Evolutionary conservation across 2,329 filamentous ascomycete genomes (phyloP).

Genomic region (Orbilia ellipsospora): DNA sequence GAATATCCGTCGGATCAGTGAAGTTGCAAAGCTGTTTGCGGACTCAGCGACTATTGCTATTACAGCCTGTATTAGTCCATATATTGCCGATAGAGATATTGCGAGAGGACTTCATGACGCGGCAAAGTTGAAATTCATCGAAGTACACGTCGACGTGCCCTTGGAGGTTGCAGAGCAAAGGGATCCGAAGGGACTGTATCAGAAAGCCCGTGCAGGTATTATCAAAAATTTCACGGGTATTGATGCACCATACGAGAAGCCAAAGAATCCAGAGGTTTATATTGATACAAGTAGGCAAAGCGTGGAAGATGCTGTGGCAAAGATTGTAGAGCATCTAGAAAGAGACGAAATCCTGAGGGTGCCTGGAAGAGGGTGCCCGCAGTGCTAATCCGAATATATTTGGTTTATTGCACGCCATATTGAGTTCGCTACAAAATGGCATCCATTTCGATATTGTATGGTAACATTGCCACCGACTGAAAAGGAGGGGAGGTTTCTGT

Average conservation of each 20-base stretch:
- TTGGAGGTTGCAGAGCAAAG: constrained; percentile 92
- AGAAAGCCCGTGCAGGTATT: constrained; percentile 91
- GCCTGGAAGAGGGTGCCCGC: no score
- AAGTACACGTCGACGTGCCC: constrained; percentile 92
- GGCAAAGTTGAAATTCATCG: constrained; percentile 81
- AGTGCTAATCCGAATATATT: no score
- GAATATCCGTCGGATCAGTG: constrained; percentile 96
- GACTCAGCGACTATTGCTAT: constrained; percentile 88
- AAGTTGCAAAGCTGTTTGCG: constrained; percentile 93
- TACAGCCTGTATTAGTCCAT: constrained; percentile 96
- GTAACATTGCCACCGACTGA: no score
- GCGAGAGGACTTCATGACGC: constrained; percentile 82
- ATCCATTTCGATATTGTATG: no score
- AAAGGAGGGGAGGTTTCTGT: no score
- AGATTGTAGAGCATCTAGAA: constrained; percentile 80
- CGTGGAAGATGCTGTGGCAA: constrained; percentile 86
- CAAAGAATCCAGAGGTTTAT: constrained; percentile 84
- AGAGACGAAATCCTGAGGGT: no score
- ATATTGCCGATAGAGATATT: constrained; percentile 83
- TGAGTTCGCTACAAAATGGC: no score
- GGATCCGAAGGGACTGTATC: constrained; percentile 97
- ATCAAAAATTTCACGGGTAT: constrained; percentile 99
- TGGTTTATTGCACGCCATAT: no score
- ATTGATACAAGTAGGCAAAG: constrained; percentile 83
- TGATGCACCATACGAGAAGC: constrained; percentile 87